Conservation (phyloP, 2,329 filamentous ascomycete genomes). For the Monosporascus sp. region DNA sequence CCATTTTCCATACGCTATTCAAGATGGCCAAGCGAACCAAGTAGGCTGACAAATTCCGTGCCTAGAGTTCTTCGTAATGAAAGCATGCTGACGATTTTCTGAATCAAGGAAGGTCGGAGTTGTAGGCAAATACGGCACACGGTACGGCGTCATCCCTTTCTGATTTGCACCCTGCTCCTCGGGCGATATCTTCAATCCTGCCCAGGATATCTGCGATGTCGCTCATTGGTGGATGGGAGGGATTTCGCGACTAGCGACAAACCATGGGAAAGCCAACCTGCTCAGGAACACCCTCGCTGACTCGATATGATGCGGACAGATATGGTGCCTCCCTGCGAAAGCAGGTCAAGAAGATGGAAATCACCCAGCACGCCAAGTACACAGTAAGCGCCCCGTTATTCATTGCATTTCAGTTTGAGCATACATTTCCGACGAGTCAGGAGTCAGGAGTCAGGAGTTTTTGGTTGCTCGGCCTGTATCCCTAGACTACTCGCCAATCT, state of each 20-base stretch:
- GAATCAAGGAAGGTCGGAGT: constrained; percentile 76
- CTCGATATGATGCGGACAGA: constrained; percentile 40
- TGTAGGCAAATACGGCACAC: constrained; percentile 97
- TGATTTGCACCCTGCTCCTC: neutral
- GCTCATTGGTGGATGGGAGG: neutral
- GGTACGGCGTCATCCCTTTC: constrained; percentile 54
- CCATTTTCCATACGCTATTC: constrained; percentile 12
- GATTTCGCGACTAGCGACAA: neutral
- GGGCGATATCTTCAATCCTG: neutral
- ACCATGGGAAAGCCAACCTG: neutral
- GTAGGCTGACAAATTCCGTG: neutral
- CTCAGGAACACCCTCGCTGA: constrained; percentile 3
- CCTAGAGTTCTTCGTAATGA: neutral
- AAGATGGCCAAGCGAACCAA: constrained; percentile 66
- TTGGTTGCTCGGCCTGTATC: too few relatives aligned
- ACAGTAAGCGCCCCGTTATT: neutral
- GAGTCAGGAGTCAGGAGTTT: too few relatives aligned
- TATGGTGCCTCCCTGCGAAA: constrained; percentile 99
- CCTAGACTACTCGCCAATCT: too few relatives aligned
- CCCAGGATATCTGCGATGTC: neutral
- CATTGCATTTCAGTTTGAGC: too few relatives aligned
- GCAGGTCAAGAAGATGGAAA: constrained; percentile 99
- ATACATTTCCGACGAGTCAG: too few relatives aligned
- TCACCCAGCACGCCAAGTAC: constrained; percentile 96
- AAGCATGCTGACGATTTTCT: neutral